A percentile compares a stretch with the other conserved stretches of the same genome.
phyloP scores from a whole-genome alignment of 1,284 basidiomycete species.

The Pholiota adiposa region DNA sequence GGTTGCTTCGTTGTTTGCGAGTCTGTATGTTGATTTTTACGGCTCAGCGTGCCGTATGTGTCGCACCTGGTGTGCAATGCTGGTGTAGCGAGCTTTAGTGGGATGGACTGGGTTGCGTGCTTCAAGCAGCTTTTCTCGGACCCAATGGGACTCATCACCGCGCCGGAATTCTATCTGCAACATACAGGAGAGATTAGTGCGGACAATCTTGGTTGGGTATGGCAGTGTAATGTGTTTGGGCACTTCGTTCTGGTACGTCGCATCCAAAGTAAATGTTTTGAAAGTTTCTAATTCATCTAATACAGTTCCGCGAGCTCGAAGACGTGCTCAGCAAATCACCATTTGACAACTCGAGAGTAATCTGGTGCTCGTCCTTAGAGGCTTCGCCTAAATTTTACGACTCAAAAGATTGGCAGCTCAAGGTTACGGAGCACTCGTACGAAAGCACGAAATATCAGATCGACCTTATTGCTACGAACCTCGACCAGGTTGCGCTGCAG shows the following conservation, averaged over 20 bases:
- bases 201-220: slow-evolving; percentile 81
- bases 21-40: slow-evolving; percentile 1
- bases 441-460: slow-evolving; percentile 82
- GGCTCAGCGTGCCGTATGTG: slow-evolving; percentile 77
- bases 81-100: slow-evolving; percentile 69
- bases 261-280: not conserved
- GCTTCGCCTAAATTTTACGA: slow-evolving; percentile 60
- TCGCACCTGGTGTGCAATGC: slow-evolving; percentile 87
- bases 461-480: slow-evolving; percentile 67
- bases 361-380: slow-evolving; percentile 85
- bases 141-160: slow-evolving; percentile 54
- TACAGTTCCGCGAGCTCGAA: slow-evolving; percentile 64
- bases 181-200: slow-evolving; percentile 60
- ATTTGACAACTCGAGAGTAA: slow-evolving; percentile 57
- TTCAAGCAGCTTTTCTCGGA: slow-evolving; percentile 56
- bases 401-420: slow-evolving; percentile 75
- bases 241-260: slow-evolving; percentile 79
- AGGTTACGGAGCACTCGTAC: slow-evolving; percentile 67
- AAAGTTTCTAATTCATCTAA: slow-evolving; percentile 1
- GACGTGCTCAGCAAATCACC: slow-evolving; percentile 49
- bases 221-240: slow-evolving; percentile 87
- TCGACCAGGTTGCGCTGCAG: slow-evolving; percentile 47
- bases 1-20: slow-evolving; percentile 28
- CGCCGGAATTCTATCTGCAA: slow-evolving; percentile 69
- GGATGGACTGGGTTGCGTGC: slow-evolving; percentile 57